A percentile compares a stretch with the other conserved stretches of the same genome.
phyloP scores from a whole-genome alignment of 1,284 basidiomycete species.

The Leccinum pachyderme region DNA sequence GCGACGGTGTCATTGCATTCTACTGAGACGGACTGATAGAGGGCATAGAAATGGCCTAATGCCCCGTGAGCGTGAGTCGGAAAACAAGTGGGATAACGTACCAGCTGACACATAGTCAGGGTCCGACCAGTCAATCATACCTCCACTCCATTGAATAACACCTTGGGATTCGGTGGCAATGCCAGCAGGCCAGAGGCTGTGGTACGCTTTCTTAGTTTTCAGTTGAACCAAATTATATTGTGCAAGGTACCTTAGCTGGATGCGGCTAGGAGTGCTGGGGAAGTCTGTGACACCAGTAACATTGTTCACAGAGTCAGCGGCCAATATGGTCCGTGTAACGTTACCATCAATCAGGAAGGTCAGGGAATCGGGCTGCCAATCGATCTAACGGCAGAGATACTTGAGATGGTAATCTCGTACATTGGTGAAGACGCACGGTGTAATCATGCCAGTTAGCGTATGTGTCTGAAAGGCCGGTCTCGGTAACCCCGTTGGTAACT shows the following conservation, averaged over 20 bases:
- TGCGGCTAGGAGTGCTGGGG: conserved; percentile 73
- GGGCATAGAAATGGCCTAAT: conserved; percentile 58
- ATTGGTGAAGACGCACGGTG: conserved; percentile 47
- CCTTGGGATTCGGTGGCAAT: conserved; percentile 58
- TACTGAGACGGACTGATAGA: conserved; percentile 56
- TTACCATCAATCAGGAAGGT: conserved; percentile 71
- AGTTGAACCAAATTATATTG: neutral
- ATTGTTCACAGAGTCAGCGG: conserved; percentile 52
- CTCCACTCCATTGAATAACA: conserved; percentile 75
- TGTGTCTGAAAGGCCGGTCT: conserved; percentile 55
- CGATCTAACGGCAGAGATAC: conserved; percentile 45
- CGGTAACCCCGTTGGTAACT: conserved; percentile 45
- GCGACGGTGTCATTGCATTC: conserved; percentile 53
- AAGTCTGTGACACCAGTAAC: conserved; percentile 53
- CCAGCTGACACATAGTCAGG: conserved; percentile 68
- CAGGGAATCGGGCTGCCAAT: conserved; percentile 73
- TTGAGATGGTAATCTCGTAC: neutral
- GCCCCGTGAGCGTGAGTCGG: conserved; percentile 1
- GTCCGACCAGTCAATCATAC: conserved; percentile 73
- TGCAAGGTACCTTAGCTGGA: conserved; percentile 64
- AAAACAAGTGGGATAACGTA: conserved; percentile 11
- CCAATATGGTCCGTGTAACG: conserved; percentile 64
- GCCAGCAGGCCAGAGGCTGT: conserved; percentile 78
- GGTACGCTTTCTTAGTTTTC: conserved; percentile 1
- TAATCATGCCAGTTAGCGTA: conserved; percentile 74